Conservation (phyloP, 805 yeast genomes). For the Brettanomyces sp. region DNA sequence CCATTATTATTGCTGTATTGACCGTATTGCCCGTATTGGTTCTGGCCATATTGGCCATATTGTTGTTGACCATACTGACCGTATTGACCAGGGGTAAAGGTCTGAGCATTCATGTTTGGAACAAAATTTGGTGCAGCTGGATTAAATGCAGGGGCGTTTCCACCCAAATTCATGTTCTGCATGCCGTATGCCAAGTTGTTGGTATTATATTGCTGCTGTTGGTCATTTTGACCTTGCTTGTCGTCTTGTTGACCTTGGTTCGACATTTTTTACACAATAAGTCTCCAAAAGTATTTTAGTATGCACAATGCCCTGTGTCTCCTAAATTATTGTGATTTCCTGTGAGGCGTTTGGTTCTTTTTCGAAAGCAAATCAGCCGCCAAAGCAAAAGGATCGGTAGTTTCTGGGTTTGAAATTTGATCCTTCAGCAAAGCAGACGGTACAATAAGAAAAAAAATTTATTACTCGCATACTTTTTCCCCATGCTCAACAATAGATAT, state of each 20-base stretch:
- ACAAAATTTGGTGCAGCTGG: slow-evolving; percentile 44
- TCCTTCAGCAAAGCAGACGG: neutral
- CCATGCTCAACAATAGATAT: no score
- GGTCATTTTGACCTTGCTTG: slow-evolving; percentile 3
- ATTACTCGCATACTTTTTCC: neutral
- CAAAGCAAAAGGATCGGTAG: no score
- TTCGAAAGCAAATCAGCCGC: no score
- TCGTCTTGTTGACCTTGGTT: slow-evolving; percentile 9
- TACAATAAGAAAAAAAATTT: neutral
- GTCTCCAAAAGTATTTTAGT: no score
- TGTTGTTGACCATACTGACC: slow-evolving; percentile 13
- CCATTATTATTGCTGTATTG: slow-evolving; percentile 15
- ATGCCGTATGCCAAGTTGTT: slow-evolving; percentile 36
- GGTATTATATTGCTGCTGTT: slow-evolving; percentile 21
- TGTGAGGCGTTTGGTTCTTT: no score
- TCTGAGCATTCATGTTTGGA: slow-evolving; percentile 29
- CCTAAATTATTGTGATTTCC: no score
- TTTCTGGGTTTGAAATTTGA: neutral
- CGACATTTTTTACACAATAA: slow-evolving; percentile 12
- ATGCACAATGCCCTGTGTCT: no score
- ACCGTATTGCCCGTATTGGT: slow-evolving; percentile 4
- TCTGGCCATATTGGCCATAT: slow-evolving; percentile 8
- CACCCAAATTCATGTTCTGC: slow-evolving; percentile 30
- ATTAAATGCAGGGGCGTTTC: slow-evolving; percentile 20
- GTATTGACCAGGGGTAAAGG: slow-evolving; percentile 26